phyloP scores from a whole-genome alignment of 2,329 filamentous ascomycete species.

The Penicillium sp. region DNA sequence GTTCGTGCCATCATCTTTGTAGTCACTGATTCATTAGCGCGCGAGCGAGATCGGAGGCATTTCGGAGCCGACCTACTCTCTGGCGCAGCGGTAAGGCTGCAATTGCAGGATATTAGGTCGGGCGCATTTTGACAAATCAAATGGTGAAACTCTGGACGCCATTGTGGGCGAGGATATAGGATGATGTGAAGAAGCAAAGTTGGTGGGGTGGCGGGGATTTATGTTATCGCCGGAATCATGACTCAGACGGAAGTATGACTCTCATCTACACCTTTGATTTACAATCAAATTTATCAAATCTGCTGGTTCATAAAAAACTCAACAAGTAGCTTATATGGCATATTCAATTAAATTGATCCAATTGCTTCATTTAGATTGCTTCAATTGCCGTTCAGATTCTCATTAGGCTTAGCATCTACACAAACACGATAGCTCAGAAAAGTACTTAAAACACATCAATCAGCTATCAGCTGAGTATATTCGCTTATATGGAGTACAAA shows the following conservation, averaged over 20 bases:
- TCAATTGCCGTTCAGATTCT: too few relatives aligned
- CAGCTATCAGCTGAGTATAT: too few relatives aligned
- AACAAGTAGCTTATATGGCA: too few relatives aligned
- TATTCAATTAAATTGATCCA: too few relatives aligned
- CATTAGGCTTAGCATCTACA: too few relatives aligned
- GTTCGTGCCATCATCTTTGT: slow-evolving; percentile 97
- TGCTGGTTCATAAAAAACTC: not conserved
- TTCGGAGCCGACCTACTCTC: slow-evolving; percentile 63
- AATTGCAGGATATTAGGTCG: slow-evolving; percentile 75
- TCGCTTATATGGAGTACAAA: too few relatives aligned
- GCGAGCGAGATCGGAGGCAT: slow-evolving; percentile 10
- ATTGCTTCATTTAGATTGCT: too few relatives aligned
- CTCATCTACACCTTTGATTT: not conserved
- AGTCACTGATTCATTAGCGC: slow-evolving; percentile 67
- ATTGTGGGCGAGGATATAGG: slow-evolving; percentile 27
- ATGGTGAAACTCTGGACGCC: slow-evolving; percentile 52
- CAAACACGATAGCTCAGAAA: too few relatives aligned
- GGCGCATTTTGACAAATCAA: slow-evolving; percentile 73
- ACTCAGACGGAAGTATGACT: not conserved
- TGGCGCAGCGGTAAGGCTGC: slow-evolving; percentile 76
- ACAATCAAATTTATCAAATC: not conserved
- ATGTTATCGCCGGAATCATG: not conserved
- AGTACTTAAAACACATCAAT: too few relatives aligned
- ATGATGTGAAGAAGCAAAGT: slow-evolving; percentile 1
- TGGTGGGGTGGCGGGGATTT: slow-evolving; percentile 1